Evolutionary conservation across 2,329 filamentous ascomycete species (phyloP).

Genomic region (Didymella keratinophila): DNA sequence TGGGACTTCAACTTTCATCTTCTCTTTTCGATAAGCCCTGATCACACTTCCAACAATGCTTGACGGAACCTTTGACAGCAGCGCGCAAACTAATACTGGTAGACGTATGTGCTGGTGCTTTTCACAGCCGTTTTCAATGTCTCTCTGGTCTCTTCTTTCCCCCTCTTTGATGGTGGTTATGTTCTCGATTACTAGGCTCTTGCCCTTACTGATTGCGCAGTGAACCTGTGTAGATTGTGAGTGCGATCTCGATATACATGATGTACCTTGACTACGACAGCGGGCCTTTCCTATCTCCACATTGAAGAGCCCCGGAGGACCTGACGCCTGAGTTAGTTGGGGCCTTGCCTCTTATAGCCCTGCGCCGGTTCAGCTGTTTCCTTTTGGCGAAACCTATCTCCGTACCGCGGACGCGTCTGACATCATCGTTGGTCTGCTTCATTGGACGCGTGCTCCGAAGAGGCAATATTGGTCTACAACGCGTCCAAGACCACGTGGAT

Average conservation of each 20-base stretch:
- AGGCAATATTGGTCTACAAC: not conserved
- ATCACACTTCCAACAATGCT: too few species aligned
- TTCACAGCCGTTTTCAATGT: too few species aligned
- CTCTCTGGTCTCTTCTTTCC: too few species aligned
- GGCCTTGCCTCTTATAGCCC: not conserved
- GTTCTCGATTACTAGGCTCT: not conserved
- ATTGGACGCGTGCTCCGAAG: not conserved
- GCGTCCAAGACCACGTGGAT: slow-evolving; percentile 14
- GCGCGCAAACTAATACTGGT: too few species aligned
- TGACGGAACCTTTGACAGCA: too few species aligned
- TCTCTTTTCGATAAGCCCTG: too few species aligned
- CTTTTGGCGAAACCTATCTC: not conserved
- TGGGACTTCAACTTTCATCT: too few species aligned
- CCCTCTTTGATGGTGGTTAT: too few species aligned
- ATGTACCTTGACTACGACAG: not conserved
- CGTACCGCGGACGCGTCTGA: slow-evolving; percentile 2
- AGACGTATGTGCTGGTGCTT: too few species aligned
- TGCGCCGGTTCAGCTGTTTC: not conserved
- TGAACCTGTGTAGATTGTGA: not conserved
- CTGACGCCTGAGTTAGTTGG: not conserved
- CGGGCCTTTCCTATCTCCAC: not conserved
- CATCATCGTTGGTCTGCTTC: not conserved
- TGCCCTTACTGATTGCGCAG: not conserved
- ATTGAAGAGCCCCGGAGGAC: not conserved
- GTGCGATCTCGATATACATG: not conserved